Evolutionary conservation across 305 asterid species (phyloP), one percentile per base, ranked within the genome.

Genomic region (Caryopteris hybrid): DNA sequence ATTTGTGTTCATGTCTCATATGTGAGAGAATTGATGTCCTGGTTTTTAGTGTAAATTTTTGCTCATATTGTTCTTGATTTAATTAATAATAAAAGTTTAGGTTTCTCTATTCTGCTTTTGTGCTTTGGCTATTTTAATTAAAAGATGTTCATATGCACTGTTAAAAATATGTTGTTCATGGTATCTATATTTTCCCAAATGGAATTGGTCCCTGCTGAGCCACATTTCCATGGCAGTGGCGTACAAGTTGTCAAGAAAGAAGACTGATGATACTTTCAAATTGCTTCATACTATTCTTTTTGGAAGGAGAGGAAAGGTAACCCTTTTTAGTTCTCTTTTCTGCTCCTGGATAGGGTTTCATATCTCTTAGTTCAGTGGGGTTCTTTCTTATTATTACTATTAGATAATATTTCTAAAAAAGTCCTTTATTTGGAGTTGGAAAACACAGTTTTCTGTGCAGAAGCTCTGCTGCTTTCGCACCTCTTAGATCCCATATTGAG

Each of bases 201-300:
- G 62, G 18, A 17, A 61, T 51, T 45, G 27, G 23, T 14, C 61
- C 42, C 72, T 66, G 18, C 48, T 76, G 58, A 69, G 51, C 69
- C 68, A 42, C 39, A 39, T 51, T 68, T 70, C 53, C 70, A 41
- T 74, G 76, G 47, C 89, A 88, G 96, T 91, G 76, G 96, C 92
- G 45, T 78, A 84, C 72, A 91, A 88, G 79, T 71, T 89, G 72
- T 84, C 97, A 43, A 88, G 85, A 83, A 95, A 84, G 86, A 91
- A 95, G 82, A 81, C 72, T 10, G 98, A 92, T 2, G 99, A 91
- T 33, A 86, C 90, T 14, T 72, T 86, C 75, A 95, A 91, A 76
- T 72, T 86, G 82, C 81, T 95, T 72, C 99, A 89, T 74, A 75
- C 84, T 42, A 75, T 89, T 68, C 88, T 95, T 45, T 95, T 80